Percentiles rank a stretch among this genome's conserved stretches.
phyloP scores from a whole-genome alignment of 192 early-diverging fungal genomes.

The Coemansia brasiliensis region DNA sequence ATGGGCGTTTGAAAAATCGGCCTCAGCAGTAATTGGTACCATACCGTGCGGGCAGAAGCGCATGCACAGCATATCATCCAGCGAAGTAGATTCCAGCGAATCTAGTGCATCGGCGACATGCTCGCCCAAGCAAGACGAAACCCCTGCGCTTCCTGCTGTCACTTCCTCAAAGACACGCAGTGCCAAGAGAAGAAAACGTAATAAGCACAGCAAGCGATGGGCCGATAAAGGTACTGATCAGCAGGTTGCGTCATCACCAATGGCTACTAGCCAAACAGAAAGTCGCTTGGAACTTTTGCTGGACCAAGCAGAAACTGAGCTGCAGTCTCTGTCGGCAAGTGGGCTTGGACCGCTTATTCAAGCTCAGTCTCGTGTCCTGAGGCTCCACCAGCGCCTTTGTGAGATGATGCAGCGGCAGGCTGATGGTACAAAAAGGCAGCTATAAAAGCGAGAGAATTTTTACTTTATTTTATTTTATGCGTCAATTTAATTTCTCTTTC shows the following conservation, averaged over 20 bases:
- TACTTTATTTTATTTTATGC: conserved; percentile 4
- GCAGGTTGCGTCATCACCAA: too few relatives aligned
- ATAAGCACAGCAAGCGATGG: conserved; percentile 2
- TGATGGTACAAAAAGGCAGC: too few relatives aligned
- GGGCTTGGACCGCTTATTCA: conserved; percentile 4
- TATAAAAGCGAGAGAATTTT: background rate
- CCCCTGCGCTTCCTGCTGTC: background rate
- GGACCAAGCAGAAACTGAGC: conserved; percentile 17
- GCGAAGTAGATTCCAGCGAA: background rate
- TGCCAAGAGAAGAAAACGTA: background rate
- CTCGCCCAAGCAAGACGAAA: background rate
- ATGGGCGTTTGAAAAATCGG: too few relatives aligned
- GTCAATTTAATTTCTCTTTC: conserved; percentile 6
- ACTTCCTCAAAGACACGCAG: too few relatives aligned
- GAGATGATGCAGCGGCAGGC: conserved; percentile 9
- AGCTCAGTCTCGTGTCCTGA: conserved; percentile 20
- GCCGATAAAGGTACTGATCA: background rate
- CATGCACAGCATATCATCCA: background rate
- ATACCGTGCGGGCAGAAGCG: background rate
- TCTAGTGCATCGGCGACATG: background rate
- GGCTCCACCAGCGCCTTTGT: conserved; percentile 29
- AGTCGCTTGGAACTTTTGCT: conserved; percentile 2
- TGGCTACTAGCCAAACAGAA: too few relatives aligned
- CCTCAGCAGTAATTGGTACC: too few relatives aligned
- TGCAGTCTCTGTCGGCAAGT: background rate